Evolutionary conservation across 345 rosid species (phyloP), one percentile per base, ranked within the genome.

Genomic region (Eutrema yunnanense): DNA sequence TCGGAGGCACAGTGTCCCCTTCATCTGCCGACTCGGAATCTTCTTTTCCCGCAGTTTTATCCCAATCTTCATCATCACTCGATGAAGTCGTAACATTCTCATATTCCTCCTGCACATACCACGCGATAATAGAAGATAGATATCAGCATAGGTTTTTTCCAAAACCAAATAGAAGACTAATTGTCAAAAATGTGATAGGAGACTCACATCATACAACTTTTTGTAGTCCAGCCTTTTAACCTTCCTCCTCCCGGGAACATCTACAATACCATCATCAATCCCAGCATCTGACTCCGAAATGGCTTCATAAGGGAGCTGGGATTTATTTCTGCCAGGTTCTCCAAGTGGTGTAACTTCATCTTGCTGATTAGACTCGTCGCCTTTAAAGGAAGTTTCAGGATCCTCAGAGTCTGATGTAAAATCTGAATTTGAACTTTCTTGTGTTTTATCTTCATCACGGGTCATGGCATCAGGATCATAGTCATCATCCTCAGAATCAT

Each of bases 401-500:
- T 91, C 92, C 82, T 89, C 97, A 26, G 96, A 84, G 75, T 88
- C 96, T 54, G 99, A 86, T 19, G 89, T 69, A 80, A 82, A 83
- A 78, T 89, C 90, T 59, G 96, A 92, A 83, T 84, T 81, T 56
- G 93, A 89, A 83, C 82, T 83, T 67, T 81, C 92, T 46, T 74
- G 75, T 68, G 64, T 75, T 65, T 74, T 55, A 37, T 78, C 80
- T 37, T 84, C 81, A 49, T 86, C 86, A 47, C 9, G 69, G 73
- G 62, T 78, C 63, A 72, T 85, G 52, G 82, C 87, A 80, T 80
- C 81, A 73, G 97, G 96, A 74, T 90, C 80, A 82, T 41, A 89
- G 65, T 89, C 87, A 62, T 86, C 93, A 81, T 95, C 99, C 75
- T 86, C 97, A 3, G 99, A 90, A 81, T 90, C 98, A 71, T 95